These are phyloP conservation scores for Neofusicoccum cordaticola DNA, from an alignment of 2,329 filamentous ascomycete species.

Conservation along the genomic window DNA sequence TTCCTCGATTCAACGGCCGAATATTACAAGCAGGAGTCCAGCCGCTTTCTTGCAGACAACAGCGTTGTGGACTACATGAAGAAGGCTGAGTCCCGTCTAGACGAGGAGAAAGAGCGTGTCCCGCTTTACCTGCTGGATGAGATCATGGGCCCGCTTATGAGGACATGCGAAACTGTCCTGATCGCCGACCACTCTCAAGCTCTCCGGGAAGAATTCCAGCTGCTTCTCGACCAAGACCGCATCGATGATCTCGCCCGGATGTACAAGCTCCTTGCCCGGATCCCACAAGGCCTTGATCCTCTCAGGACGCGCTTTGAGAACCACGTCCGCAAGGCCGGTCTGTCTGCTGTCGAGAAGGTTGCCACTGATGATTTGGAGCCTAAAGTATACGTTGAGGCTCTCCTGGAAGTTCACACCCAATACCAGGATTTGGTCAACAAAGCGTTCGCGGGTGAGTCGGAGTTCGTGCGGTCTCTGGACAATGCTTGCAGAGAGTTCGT, in stretches of 20 bases:
- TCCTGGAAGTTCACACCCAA: conserved; percentile 90
- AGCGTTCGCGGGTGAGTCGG: conserved; percentile 91
- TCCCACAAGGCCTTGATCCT: conserved; percentile 87
- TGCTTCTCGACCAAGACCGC: conserved; percentile 87
- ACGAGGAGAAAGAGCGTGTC: conserved; percentile 93
- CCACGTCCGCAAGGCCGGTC: conserved; percentile 86
- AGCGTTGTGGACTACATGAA: conserved; percentile 99
- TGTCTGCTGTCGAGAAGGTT: conserved; percentile 87
- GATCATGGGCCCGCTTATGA: conserved; percentile 80
- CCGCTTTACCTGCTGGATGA: conserved; percentile 87
- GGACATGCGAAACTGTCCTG: conserved; percentile 81
- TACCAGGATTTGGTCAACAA: conserved; percentile 89
- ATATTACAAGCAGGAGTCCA: conserved; percentile 91
- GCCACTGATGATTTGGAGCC: conserved; percentile 85
- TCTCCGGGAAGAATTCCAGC: conserved; percentile 93
- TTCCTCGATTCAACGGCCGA: conserved; percentile 80
- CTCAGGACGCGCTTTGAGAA: conserved; percentile 83
- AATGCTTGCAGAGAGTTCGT: conserved; percentile 98
- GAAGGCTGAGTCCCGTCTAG: conserved; percentile 85
- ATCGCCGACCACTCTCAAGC: conserved; percentile 83
- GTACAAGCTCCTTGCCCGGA: conserved; percentile 87
- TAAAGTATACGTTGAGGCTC: conserved; percentile 92
- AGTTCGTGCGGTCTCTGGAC: conserved; percentile 93
- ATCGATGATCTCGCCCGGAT: conserved; percentile 95
- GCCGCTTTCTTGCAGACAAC: conserved; percentile 92